phyloP scores from a whole-genome alignment of 73 alveolate genomes.

The Tetrahymena thermophila region DNA sequence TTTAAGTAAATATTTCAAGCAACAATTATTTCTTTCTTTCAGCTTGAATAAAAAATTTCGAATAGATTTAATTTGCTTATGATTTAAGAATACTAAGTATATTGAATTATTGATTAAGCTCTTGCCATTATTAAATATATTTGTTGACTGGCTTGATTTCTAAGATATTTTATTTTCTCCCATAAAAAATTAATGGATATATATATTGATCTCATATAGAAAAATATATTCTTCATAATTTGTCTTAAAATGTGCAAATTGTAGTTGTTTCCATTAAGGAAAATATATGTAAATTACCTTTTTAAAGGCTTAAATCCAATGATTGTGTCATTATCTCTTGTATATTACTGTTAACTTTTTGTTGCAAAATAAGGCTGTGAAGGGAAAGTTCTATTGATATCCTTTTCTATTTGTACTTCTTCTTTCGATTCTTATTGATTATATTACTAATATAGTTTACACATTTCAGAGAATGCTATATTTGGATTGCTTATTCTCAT shows the following conservation, averaged over 20 bases:
- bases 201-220: neutral
- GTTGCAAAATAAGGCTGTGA: constrained; percentile 11
- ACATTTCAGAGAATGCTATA: constrained; percentile 9
- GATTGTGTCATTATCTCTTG: neutral
- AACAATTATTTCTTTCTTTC: too few species aligned
- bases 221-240: too few species aligned
- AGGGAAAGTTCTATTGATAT: constrained; percentile 62
- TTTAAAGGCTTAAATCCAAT: neutral
- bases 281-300: neutral
- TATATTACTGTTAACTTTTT: neutral
- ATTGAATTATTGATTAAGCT: too few species aligned
- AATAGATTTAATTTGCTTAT: too few species aligned
- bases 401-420: constrained; percentile 36
- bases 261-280: neutral
- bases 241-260: too few species aligned
- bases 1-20: neutral
- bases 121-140: neutral
- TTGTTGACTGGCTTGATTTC: neutral
- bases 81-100: too few species aligned
- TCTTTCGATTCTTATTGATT: neutral
- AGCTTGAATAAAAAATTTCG: too few species aligned
- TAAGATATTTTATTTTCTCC: neutral
- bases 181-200: too few species aligned
- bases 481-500: neutral
- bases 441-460: constrained; percentile 24